phyloP scores from a whole-genome alignment of 2,329 filamentous ascomycete species.

The Colletotrichum cuscutae region DNA sequence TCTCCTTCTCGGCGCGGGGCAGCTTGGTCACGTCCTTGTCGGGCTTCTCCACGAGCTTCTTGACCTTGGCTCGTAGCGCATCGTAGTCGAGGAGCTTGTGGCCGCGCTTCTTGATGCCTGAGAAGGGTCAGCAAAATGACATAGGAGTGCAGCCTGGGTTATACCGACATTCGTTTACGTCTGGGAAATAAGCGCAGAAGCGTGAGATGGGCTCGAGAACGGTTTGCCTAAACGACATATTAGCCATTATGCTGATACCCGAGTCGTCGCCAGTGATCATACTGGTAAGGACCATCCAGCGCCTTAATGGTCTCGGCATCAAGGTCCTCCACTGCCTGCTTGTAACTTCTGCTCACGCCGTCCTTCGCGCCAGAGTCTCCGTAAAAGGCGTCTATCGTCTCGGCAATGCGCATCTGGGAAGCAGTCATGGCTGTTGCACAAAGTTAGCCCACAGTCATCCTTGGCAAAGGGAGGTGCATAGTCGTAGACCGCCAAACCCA shows the following conservation, averaged over 20 bases:
- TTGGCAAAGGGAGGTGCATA: background rate
- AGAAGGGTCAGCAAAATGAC: background rate
- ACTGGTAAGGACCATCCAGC: constrained; percentile 93
- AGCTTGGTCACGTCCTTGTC: constrained; percentile 99
- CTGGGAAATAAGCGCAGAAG: constrained; percentile 98
- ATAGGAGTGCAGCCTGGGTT: background rate
- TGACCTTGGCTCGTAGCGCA: constrained; percentile 92
- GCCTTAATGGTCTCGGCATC: constrained; percentile 99
- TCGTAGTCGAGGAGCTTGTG: constrained; percentile 99
- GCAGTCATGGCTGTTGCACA: constrained; percentile 83
- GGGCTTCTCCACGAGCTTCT: constrained; percentile 96
- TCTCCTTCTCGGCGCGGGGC: constrained; percentile 94
- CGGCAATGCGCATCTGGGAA: constrained; percentile 98
- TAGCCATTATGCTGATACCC: constrained; percentile 34
- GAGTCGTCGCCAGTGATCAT: constrained; percentile 36
- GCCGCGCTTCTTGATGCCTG: constrained; percentile 95
- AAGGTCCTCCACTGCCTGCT: constrained; percentile 96
- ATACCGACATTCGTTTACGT: constrained; percentile 91
- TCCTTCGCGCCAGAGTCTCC: constrained; percentile 95
- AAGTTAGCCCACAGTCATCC: constrained; percentile 30
- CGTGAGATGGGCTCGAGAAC: constrained; percentile 95
- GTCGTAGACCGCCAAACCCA: constrained; percentile 45
- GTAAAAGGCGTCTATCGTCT: constrained; percentile 99
- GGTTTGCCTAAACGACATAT: constrained; percentile 70
- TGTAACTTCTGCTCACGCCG: constrained; percentile 96